phyloP scores from a whole-genome alignment of 352 stramenopile genomes.

The Phytophthora boehmeriae region DNA sequence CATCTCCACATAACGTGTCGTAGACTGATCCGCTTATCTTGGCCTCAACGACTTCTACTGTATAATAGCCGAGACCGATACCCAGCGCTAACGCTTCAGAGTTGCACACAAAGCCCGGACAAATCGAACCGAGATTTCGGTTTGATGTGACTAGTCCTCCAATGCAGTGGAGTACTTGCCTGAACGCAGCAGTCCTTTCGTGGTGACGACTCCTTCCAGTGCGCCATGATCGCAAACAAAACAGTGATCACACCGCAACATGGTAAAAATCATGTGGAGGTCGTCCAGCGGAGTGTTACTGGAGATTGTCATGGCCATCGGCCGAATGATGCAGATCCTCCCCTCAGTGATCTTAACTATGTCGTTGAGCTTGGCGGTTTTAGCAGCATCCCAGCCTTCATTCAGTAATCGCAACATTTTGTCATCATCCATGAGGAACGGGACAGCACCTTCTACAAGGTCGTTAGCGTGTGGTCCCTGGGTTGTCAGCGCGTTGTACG shows the following conservation, averaged over 20 bases:
- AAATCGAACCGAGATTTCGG: too few relatives aligned
- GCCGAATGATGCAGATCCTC: conserved; percentile 65
- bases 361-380: conserved; percentile 60
- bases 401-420: conserved; percentile 82
- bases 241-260: conserved; percentile 88
- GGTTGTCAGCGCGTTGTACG: conserved; percentile 63
- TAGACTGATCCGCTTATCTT: too few relatives aligned
- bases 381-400: conserved; percentile 64
- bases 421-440: conserved; percentile 84
- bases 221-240: conserved; percentile 89
- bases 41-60: too few relatives aligned
- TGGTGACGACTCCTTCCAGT: conserved; percentile 84
- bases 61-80: too few relatives aligned
- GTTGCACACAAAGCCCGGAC: too few relatives aligned
- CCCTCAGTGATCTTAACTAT: conserved; percentile 76
- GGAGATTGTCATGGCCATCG: conserved; percentile 84
- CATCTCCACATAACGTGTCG: too few relatives aligned
- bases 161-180: conserved; percentile 33
- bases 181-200: conserved; percentile 66
- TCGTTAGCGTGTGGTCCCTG: conserved; percentile 22
- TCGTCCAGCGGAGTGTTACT: conserved; percentile 83
- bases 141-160: conserved; percentile 6
- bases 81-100: too few relatives aligned
- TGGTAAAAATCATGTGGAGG: conserved; percentile 92
- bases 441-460: conserved; percentile 35